Conservation (phyloP, 2,329 filamentous ascomycete species). For the Fusarium irregulare region DNA sequence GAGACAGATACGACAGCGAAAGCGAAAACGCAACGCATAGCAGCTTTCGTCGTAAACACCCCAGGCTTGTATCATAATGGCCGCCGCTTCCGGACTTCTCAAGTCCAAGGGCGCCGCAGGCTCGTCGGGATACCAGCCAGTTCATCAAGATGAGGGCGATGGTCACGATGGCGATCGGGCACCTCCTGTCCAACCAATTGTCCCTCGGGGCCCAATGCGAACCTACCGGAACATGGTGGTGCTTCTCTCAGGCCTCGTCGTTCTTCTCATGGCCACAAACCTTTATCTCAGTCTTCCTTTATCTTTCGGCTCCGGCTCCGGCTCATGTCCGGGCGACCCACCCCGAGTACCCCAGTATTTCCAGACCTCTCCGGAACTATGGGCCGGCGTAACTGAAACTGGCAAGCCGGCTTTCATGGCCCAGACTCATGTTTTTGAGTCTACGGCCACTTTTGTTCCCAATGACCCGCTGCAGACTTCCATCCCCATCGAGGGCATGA, state of each 20-base stretch:
- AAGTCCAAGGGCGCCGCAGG: constrained; percentile 31
- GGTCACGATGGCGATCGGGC: constrained; percentile 29
- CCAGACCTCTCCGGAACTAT: constrained; percentile 69
- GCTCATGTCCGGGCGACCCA: constrained; percentile 48
- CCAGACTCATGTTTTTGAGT: constrained; percentile 75
- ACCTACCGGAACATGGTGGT: constrained; percentile 49
- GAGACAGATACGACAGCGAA: constrained; percentile 8
- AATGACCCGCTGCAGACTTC: constrained; percentile 78
- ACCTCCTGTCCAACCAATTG: constrained; percentile 24
- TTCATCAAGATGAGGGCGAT: constrained; percentile 51
- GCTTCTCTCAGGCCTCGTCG: constrained; percentile 49
- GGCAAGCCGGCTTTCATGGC: constrained; percentile 77
- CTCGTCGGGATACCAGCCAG: constrained; percentile 48
- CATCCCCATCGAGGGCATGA: constrained; percentile 71
- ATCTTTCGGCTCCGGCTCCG: constrained; percentile 40
- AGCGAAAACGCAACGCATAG: not conserved
- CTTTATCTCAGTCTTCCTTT: constrained; percentile 53
- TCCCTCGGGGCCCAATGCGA: constrained; percentile 40
- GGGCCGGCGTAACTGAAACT: constrained; percentile 75
- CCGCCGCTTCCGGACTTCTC: constrained; percentile 29
- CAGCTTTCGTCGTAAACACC: not conserved
- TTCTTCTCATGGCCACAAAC: constrained; percentile 54
- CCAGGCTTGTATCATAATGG: constrained; percentile 25
- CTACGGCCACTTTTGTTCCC: constrained; percentile 72
- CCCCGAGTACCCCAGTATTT: constrained; percentile 70